Base-by-base conservation (phyloP, 495 filamentous ascomycete genomes). In the Penicillium salamii region DNA sequence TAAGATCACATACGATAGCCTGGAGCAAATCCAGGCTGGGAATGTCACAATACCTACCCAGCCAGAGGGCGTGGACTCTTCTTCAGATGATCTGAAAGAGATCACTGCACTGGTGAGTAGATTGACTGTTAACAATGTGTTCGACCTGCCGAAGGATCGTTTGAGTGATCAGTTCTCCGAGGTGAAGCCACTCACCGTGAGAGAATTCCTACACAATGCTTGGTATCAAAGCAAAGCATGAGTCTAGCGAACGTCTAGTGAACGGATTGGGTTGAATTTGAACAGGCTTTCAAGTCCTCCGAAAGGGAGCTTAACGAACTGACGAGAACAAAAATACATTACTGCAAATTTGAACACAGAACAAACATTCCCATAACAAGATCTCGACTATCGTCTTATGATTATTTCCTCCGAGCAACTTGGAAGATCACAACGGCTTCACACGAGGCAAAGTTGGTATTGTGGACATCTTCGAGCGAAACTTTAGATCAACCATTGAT, bases 1-100 rank as follows among this genome's bases (percentile, higher is more conserved):
- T 53, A 54, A 68, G 7, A 74, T 80, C 5, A 53, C 53, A 6
- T 74, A 81, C 42, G 78, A 83, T 52, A 57, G 35, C 32, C n/a
- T 67, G 1, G 77, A 80, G 7, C 72, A 72, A 42, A 57, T 83
- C 24, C 59, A 66, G 33, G 36, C 49, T 15, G 77, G 76, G 1
- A 49, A 77, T 50, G 60, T 72, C 13, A 79, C 78, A 13, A 70
- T 80, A 24, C 72, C 79, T 23, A 66, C 70, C 0, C 61, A 61
- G 50, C 63, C 66, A 5, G 34, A 46, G 4, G 54, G 50, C 2
- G 35, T 49, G 5, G 55, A 46, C 1, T 65, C 51, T 23, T 55
- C 60, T 8, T 38, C 46, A 5, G 57, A 68, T 7, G 69, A 72
- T 12, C 9, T 67, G 15, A 52, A 51, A 13, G 69, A 68, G 41